Base-by-base conservation (phyloP, 2,329 filamentous ascomycete genomes). In the Fusarium caatingaense region DNA sequence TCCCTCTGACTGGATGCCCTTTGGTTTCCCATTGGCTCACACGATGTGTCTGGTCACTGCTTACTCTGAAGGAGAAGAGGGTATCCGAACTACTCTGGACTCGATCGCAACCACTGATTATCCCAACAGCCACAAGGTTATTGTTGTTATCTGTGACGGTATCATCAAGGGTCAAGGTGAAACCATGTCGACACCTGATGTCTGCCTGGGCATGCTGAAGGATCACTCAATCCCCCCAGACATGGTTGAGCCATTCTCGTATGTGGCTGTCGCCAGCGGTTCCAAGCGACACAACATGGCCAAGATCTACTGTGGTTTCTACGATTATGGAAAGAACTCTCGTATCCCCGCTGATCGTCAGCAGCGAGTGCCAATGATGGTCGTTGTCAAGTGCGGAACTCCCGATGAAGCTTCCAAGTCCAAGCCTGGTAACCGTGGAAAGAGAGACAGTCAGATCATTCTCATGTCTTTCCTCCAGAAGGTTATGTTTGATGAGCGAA, bases 251-350 rank as follows among this genome's bases (percentile, higher is more conserved):
- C 88, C 94, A 0, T 98, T 94, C 81, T 98, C 95, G 1, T 99
- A 99, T 73, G 96, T 99, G 54, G 97, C 96, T 15, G 95, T 99
- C 34, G 93, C 96, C 42, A 96, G 92, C 78, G 96, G 96, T 62
- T 92, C 94, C 50, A 99, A 99, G 85, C 91, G 96, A 75, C 97
- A 99, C 88, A 99, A 98, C 82, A 99, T 98, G 96, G 95, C 96
- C 74, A 98, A 98, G 85, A 90, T 98, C 61, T 98, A 98, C 81
- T 92, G 94, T 60, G 97, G 97, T 46, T 99, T 98, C 85, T 99
- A 99, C 82, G 93, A 98, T 80, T 99, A 98, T 76, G 96, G 97
- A 56, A 83, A 87, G 64, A 87, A 92, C 71, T 97, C 93, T 13
- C 83, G 87, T 55, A 92, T 99, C 66, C 92, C 95, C 2, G 72